Evolutionary conservation across 2,329 filamentous ascomycete species (phyloP).

Genomic region (Lasiodiplodia hormozganensis): DNA sequence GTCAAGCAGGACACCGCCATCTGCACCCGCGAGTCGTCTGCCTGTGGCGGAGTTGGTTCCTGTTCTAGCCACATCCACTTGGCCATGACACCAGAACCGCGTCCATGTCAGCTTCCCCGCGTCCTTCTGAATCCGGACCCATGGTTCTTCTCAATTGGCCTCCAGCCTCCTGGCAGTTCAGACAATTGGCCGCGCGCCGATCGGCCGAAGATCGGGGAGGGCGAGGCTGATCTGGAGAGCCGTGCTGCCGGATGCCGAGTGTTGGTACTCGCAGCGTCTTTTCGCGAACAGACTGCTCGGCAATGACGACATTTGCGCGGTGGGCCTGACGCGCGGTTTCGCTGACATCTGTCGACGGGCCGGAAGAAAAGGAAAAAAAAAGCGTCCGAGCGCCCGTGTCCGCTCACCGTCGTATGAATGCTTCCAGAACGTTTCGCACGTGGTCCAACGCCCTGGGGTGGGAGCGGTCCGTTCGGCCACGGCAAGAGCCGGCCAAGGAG

Average conservation of each 20-base stretch:
- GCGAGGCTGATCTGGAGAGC: neutral
- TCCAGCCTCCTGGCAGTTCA: neutral
- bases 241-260: neutral
- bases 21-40: no score
- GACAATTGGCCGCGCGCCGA: neutral
- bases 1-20: neutral
- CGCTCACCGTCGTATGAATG: neutral
- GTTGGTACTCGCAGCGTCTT: neutral
- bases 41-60: constrained; percentile 10
- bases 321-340: neutral
- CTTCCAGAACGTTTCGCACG: constrained; percentile 11
- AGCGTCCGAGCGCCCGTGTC: constrained; percentile 12
- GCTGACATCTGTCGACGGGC: neutral
- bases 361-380: neutral
- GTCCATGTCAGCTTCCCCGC: constrained; percentile 7
- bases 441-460: neutral
- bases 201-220: neutral
- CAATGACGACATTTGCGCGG: constrained; percentile 7
- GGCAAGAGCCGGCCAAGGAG: neutral
- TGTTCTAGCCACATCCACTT: constrained; percentile 4
- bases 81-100: neutral
- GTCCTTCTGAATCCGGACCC: constrained; percentile 20
- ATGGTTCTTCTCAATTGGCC: neutral
- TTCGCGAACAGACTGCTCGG: neutral
- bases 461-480: constrained; percentile 4